Evolutionary conservation across 345 rosid species (phyloP).

Genomic region (Eucalyptus dawsonii): DNA sequence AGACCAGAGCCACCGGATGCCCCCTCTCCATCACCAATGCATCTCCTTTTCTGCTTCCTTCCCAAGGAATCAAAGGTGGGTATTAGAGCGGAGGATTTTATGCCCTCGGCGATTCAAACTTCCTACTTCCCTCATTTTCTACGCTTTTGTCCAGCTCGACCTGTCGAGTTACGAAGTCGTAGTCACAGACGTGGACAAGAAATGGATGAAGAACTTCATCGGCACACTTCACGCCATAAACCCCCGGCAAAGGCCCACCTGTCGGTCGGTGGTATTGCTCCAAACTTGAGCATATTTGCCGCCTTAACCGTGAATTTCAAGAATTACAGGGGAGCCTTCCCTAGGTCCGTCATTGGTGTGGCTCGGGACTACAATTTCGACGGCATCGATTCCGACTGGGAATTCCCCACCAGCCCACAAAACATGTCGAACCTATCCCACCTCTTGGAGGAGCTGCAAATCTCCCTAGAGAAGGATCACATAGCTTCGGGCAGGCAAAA

Average conservation of each 20-base stretch:
- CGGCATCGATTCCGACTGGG: conserved; percentile 43
- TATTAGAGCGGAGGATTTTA: background rate
- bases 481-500: background rate
- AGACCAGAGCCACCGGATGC: background rate
- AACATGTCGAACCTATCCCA: conserved; percentile 13
- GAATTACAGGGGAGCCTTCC: background rate
- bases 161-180: background rate
- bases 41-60: background rate
- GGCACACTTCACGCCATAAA: background rate
- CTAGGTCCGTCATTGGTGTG: conserved; percentile 14
- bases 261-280: background rate
- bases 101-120: background rate
- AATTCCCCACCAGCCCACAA: conserved; percentile 9
- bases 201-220: background rate
- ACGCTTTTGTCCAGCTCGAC: background rate
- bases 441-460: conserved; percentile 1
- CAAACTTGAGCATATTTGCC: background rate
- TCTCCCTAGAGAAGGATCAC: conserved; percentile 7
- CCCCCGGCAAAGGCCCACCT: background rate
- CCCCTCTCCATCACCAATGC: background rate
- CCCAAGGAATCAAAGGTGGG: background rate
- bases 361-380: conserved; percentile 21
- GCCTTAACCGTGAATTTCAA: background rate
- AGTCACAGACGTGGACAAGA: background rate
- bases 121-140: background rate